Conservation (phyloP, 1,139 yeast species). For the Meyerozyma elateridarum region DNA sequence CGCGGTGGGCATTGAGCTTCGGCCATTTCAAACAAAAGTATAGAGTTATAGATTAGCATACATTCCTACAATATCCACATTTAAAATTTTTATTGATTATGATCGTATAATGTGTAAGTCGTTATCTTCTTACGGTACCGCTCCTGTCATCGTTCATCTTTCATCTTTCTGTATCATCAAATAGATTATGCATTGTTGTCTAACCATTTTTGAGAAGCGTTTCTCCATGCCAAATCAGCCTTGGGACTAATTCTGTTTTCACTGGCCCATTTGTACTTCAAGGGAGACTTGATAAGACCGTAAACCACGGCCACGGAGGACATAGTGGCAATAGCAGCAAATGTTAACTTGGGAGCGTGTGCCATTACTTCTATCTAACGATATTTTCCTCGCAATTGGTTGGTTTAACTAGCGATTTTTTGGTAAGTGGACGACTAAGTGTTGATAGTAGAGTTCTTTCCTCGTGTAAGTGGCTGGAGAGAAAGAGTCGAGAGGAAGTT, state of each 20-base stretch:
- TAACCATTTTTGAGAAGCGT: constrained; percentile 45
- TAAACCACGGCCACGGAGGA: constrained; percentile 40
- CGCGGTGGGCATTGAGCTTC: constrained; percentile 3
- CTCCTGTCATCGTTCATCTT: too few species aligned
- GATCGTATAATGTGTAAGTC: too few species aligned
- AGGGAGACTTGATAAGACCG: constrained; percentile 39
- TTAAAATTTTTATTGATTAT: too few species aligned
- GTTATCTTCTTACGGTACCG: too few species aligned
- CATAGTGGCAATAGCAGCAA: constrained; percentile 43
- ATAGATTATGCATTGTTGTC: constrained; percentile 20
- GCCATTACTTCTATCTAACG: constrained; percentile 25
- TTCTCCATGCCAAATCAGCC: constrained; percentile 52
- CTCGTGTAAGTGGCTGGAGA: too few species aligned
- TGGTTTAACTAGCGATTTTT: too few species aligned
- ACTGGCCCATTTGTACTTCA: constrained; percentile 38
- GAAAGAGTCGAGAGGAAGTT: too few species aligned
- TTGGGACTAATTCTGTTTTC: constrained; percentile 46
- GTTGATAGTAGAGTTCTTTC: too few species aligned
- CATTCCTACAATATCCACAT: too few species aligned
- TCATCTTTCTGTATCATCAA: too few species aligned
- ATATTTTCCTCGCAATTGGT: background rate
- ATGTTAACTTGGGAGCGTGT: constrained; percentile 39
- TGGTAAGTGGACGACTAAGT: too few species aligned
- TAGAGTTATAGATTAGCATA: too few species aligned
- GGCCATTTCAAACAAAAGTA: constrained; percentile 4